These are phyloP conservation scores for Yamadazyma trypodendri DNA, from an alignment of 1,139 yeast species.

Conservation along the genomic window DNA sequence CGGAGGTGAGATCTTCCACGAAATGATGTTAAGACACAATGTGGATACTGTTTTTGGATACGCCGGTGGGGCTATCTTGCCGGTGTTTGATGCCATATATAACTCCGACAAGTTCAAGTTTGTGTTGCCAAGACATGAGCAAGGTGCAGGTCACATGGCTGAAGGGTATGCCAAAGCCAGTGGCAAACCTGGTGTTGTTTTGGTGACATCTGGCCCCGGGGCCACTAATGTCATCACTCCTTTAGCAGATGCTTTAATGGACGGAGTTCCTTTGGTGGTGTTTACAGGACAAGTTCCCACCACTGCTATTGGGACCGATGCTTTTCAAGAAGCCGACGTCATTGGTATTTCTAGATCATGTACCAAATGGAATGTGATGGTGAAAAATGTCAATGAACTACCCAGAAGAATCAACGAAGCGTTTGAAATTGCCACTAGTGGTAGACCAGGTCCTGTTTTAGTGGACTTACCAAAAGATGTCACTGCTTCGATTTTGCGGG, in stretches of 20 bases:
- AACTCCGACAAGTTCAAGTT: slow-evolving; percentile 86
- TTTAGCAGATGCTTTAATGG: slow-evolving; percentile 95
- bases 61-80: slow-evolving; percentile 98
- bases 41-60: slow-evolving; percentile 94
- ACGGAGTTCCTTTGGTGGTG: slow-evolving; percentile 97
- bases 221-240: slow-evolving; percentile 98
- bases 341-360: slow-evolving; percentile 95
- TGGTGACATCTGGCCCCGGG: slow-evolving; percentile 98
- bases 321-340: slow-evolving; percentile 98
- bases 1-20: slow-evolving; percentile 97
- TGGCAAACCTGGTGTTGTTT: slow-evolving; percentile 97
- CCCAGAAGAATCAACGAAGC: slow-evolving; percentile 97
- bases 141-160: slow-evolving; percentile 99
- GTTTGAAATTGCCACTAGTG: slow-evolving; percentile 91
- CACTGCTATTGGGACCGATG: slow-evolving; percentile 93
- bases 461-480: slow-evolving; percentile 98
- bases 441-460: slow-evolving; percentile 97
- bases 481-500: slow-evolving; percentile 84
- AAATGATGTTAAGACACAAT: slow-evolving; percentile 95
- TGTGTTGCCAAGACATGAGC: slow-evolving; percentile 94
- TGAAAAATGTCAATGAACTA: slow-evolving; percentile 86
- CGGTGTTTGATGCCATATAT: slow-evolving; percentile 95
- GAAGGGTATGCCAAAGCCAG: slow-evolving; percentile 96
- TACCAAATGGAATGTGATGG: slow-evolving; percentile 99
- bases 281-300: slow-evolving; percentile 98